Percentiles rank a stretch among this genome's conserved stretches.
Conservation (phyloP, 163 green algal species). For the Trebouxia gelatinosa region DNA sequence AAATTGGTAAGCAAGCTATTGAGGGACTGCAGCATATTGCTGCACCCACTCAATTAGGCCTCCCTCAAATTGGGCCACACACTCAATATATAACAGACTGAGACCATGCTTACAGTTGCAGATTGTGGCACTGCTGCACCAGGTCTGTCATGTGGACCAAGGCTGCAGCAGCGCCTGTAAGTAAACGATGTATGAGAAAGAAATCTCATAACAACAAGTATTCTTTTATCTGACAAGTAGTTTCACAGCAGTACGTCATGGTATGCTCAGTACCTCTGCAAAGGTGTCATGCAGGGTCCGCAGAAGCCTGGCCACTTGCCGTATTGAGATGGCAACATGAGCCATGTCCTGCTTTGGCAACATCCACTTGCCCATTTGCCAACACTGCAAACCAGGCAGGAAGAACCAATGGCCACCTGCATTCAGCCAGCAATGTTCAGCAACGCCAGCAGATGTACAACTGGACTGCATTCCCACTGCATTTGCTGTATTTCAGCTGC, state of each 20-base stretch:
- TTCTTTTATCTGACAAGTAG: not conserved
- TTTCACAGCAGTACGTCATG: not conserved
- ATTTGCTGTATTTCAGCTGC: too few relatives aligned
- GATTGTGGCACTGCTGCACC: not conserved
- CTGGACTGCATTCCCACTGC: too few relatives aligned
- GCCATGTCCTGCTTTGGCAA: slow-evolving; percentile 18
- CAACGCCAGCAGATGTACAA: too few relatives aligned
- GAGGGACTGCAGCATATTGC: too few relatives aligned
- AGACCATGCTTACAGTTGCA: not conserved
- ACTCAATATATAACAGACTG: not conserved
- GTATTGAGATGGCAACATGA: not conserved
- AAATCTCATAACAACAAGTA: not conserved
- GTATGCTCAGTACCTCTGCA: slow-evolving; percentile 14
- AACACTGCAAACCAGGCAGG: slow-evolving; percentile 16
- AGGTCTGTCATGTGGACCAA: not conserved
- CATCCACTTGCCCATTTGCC: slow-evolving; percentile 19
- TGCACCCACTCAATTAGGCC: too few relatives aligned
- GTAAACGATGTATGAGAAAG: too few relatives aligned
- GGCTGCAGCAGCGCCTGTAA: too few relatives aligned
- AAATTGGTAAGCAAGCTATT: not conserved
- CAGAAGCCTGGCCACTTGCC: slow-evolving; percentile 13
- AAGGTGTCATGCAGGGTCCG: slow-evolving; percentile 24
- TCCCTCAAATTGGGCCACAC: not conserved
- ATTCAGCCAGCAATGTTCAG: not conserved
- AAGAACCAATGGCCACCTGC: slow-evolving; percentile 28